Percentiles rank a stretch among this genome's conserved stretches.
Conservation (phyloP, 768 basidiomycete genomes). For the Leccinellum rugosiceps region DNA sequence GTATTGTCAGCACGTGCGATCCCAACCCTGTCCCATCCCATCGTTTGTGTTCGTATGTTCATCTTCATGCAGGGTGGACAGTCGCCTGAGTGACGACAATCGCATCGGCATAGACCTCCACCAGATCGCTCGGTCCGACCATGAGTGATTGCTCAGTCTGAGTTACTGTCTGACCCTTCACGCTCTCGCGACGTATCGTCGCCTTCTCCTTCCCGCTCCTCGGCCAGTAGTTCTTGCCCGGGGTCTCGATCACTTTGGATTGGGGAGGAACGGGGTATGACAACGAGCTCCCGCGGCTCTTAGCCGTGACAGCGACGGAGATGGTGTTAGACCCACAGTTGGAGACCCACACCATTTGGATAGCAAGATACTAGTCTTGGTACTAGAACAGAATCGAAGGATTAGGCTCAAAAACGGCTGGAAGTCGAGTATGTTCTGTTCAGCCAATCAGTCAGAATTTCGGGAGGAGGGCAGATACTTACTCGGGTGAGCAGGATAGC, state of each 20-base stretch:
- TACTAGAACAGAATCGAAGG: not conserved
- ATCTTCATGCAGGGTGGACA: not conserved
- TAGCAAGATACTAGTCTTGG: not conserved
- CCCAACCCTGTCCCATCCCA: not conserved
- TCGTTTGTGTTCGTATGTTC: not conserved
- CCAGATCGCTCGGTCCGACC: constrained; percentile 13
- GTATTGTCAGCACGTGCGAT: not conserved
- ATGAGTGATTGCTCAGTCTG: constrained; percentile 7
- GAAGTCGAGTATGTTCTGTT: not conserved
- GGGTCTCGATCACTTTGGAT: not conserved
- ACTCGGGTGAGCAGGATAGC: no score
- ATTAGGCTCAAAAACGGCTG: not conserved
- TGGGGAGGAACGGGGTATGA: not conserved
- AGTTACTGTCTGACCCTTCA: no score
- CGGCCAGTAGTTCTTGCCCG: constrained; percentile 5
- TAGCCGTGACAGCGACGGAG: constrained; percentile 5
- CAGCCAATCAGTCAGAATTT: not conserved
- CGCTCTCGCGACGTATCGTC: not conserved
- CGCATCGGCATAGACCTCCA: constrained; percentile 10
- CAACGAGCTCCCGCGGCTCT: not conserved
- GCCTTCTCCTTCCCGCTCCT: constrained; percentile 10
- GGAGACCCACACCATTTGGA: constrained; percentile 19
- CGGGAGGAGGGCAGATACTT: not conserved
- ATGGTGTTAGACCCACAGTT: not conserved
- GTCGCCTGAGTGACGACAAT: constrained; percentile 9